A percentile compares a stretch with the other conserved stretches of the same genome.
phyloP scores from a whole-genome alignment of 2,329 filamentous ascomycete species.

The Fusarium virguliforme region DNA sequence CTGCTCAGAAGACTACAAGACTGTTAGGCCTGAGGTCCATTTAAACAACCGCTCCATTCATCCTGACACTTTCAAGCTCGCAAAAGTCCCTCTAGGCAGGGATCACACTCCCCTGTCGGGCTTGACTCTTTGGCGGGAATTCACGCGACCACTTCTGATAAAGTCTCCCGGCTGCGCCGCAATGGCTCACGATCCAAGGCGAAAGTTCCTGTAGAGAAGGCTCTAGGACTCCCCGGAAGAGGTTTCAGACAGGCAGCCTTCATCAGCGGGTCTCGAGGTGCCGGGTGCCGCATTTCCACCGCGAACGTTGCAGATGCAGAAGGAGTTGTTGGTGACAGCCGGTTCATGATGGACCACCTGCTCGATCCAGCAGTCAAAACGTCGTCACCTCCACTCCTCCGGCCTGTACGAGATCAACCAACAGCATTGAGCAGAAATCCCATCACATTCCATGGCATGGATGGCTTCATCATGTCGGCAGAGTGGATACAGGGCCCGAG shows the following conservation, averaged over 20 bases:
- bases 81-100: slow-evolving; percentile 45
- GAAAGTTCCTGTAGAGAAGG: slow-evolving; percentile 37
- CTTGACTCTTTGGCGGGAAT: slow-evolving; percentile 17
- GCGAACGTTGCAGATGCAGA: slow-evolving; percentile 30
- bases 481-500: slow-evolving; percentile 24
- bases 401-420: slow-evolving; percentile 40
- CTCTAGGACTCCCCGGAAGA: slow-evolving; percentile 17
- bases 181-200: slow-evolving; percentile 10
- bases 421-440: slow-evolving; percentile 29
- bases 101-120: slow-evolving; percentile 19
- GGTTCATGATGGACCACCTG: slow-evolving; percentile 36
- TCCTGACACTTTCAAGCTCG: slow-evolving; percentile 14
- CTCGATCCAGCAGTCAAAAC: slow-evolving; percentile 40
- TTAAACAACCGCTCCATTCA: slow-evolving; percentile 5
- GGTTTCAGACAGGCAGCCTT: slow-evolving; percentile 25
- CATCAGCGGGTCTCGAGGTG: slow-evolving; percentile 14
- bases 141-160: slow-evolving; percentile 32
- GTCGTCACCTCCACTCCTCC: slow-evolving; percentile 32
- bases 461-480: slow-evolving; percentile 13
- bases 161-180: slow-evolving; percentile 38
- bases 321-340: slow-evolving; percentile 45
- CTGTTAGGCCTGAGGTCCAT: neutral
- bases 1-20: neutral
- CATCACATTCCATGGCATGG: slow-evolving; percentile 31
- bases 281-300: slow-evolving; percentile 21